Base-by-base conservation (phyloP, 78 protist genomes). In the Isochrysis galbana region DNA sequence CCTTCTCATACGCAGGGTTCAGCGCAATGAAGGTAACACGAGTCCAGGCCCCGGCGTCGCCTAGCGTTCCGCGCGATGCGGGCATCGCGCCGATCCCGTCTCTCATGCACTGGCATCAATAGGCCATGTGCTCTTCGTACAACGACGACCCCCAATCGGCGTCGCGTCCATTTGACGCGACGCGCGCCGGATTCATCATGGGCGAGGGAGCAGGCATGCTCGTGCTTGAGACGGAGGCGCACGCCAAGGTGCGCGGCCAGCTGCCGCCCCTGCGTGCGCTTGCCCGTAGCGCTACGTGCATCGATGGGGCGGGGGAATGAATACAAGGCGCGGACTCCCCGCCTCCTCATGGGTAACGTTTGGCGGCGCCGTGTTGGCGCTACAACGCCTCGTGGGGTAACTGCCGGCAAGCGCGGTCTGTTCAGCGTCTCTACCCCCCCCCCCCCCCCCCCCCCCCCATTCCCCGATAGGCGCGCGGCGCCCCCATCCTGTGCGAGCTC, bases 401-500 rank as follows among this genome's bases (percentile, higher is more conserved):
- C n/a, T n/a, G n/a, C n/a, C n/a, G n/a, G n/a, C n/a, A n/a, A n/a
- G n/a, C n/a, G n/a, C n/a, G n/a, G n/a, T n/a, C n/a, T n/a, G n/a
- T n/a, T n/a, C n/a, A n/a, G n/a, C n/a, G n/a, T 51, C 61, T 14
- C 61, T 14, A 14, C 61, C 61, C 29, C 61, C 61, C 29, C 61
- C 61, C 29, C 61, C 61, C 61, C 14, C 61, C 61, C 61, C 61
- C 61, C 61, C 61, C 61, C 61, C 29, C 61, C 61, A 14, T 14
- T 14, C 29, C 61, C 61, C 61, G 61, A 7, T 14, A 51, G 61
- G 61, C 55, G 70, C 61, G 90, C 44, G 90, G 90, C 45, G 90
- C 90, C 19, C 14, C 5, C 39, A 87, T 87, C 90, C 46, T 39
- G 55, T 87, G 90, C 90, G 90, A 87, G 74, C 90, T 87, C 51